A percentile compares a stretch with the other conserved stretches of the same genome.
phyloP scores from a whole-genome alignment of 2,329 filamentous ascomycete genomes.

The Exophiala oligosperma region DNA sequence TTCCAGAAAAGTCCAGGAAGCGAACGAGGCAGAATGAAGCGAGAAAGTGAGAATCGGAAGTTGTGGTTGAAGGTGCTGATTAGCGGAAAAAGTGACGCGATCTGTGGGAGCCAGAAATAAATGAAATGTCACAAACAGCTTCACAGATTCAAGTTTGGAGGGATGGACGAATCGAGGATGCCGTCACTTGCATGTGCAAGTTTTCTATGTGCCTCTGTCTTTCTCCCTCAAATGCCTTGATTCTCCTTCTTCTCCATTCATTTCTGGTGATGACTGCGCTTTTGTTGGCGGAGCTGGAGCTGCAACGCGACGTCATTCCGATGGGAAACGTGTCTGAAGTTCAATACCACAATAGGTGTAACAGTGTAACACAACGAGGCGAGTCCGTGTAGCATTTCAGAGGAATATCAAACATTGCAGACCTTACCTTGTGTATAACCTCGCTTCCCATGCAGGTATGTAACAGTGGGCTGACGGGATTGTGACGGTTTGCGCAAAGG shows the following conservation, averaged over 20 bases:
- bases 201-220: neutral
- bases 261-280: neutral
- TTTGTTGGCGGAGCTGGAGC: neutral
- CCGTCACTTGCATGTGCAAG: neutral
- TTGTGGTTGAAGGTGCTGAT: too few relatives aligned
- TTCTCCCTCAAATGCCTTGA: neutral
- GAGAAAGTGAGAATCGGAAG: too few relatives aligned
- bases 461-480: too few relatives aligned
- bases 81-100: too few relatives aligned
- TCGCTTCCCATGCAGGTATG: too few relatives aligned
- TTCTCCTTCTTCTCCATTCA: neutral
- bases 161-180: neutral
- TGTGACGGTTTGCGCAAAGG: too few relatives aligned
- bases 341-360: too few relatives aligned
- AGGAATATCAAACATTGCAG: too few relatives aligned
- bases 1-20: neutral
- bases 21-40: neutral
- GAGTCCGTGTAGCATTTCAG: neutral
- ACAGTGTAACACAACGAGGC: neutral
- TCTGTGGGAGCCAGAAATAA: too few relatives aligned
- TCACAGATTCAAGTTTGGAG: too few relatives aligned
- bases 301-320: neutral
- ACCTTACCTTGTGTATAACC: too few relatives aligned
- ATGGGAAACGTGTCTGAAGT: neutral
- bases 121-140: too few relatives aligned